Evolutionary conservation across 2,329 filamentous ascomycete genomes (phyloP).

Genomic region (Gyromitra esculenta): DNA sequence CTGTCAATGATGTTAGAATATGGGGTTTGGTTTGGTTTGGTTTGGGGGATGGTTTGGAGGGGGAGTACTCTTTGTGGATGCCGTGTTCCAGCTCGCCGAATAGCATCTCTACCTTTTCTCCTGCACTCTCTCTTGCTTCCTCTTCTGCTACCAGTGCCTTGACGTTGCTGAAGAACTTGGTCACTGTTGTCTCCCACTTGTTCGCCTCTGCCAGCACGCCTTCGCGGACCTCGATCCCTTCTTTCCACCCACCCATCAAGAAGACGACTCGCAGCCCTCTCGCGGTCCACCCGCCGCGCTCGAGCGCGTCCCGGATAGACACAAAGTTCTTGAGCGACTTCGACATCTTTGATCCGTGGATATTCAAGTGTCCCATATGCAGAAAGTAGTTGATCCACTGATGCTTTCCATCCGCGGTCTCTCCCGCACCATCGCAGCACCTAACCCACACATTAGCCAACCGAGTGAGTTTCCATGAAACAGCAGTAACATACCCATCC

Average conservation of each 20-base stretch:
- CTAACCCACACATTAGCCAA: slow-evolving; percentile 9
- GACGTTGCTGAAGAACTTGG: slow-evolving; percentile 68
- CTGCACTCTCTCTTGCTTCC: slow-evolving; percentile 50
- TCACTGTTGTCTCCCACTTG: slow-evolving; percentile 81
- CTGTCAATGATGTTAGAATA: slow-evolving; percentile 17
- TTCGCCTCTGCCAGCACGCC: slow-evolving; percentile 79
- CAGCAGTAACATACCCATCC: slow-evolving; percentile 58
- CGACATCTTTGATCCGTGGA: slow-evolving; percentile 93
- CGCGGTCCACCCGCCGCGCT: slow-evolving; percentile 73
- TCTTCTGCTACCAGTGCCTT: slow-evolving; percentile 64
- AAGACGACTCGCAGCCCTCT: slow-evolving; percentile 86
- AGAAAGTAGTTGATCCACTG: slow-evolving; percentile 97
- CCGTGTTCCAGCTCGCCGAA: slow-evolving; percentile 55
- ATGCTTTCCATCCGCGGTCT: slow-evolving; percentile 59
- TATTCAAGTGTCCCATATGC: slow-evolving; percentile 92
- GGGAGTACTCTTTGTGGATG: slow-evolving; percentile 55
- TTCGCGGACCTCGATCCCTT: slow-evolving; percentile 88
- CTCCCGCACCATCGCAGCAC: slow-evolving; percentile 30
- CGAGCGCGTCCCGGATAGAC: slow-evolving; percentile 84
- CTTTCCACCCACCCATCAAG: slow-evolving; percentile 86
- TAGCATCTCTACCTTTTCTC: slow-evolving; percentile 54
- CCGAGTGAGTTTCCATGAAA: slow-evolving; percentile 25
- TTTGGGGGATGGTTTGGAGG: not conserved
- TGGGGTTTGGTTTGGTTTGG: not conserved
- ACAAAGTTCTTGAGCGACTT: slow-evolving; percentile 97